phyloP scores from a whole-genome alignment of 345 rosid genomes.

The Hevea brasiliensis region DNA sequence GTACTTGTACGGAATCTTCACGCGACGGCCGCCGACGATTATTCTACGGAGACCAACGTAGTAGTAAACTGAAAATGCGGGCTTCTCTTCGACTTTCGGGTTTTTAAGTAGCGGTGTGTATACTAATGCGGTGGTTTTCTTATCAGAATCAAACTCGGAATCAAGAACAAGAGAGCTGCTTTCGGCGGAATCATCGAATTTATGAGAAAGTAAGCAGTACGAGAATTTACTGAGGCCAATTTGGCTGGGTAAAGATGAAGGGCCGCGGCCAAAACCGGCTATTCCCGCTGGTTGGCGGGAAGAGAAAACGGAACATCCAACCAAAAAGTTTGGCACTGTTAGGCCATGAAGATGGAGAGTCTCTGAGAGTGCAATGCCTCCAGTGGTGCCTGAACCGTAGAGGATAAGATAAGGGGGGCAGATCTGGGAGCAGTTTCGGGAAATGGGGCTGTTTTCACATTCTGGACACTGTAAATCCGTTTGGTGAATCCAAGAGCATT shows the following conservation, averaged over 20 bases:
- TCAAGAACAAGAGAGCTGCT: slow-evolving; percentile 32
- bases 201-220: slow-evolving; percentile 41
- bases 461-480: slow-evolving; percentile 9
- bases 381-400: slow-evolving; percentile 41
- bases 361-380: slow-evolving; percentile 38
- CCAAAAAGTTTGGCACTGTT: slow-evolving; percentile 27
- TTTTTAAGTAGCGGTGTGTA: slow-evolving; percentile 38
- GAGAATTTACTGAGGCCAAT: slow-evolving; percentile 41
- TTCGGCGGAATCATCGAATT: slow-evolving; percentile 30
- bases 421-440: slow-evolving; percentile 33
- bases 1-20: slow-evolving; percentile 30
- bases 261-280: slow-evolving; percentile 45
- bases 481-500: slow-evolving; percentile 46
- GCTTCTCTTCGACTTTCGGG: slow-evolving; percentile 18
- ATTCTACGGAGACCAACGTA: slow-evolving; percentile 37
- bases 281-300: slow-evolving; percentile 39
- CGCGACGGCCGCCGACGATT: slow-evolving; percentile 28
- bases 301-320: slow-evolving; percentile 46
- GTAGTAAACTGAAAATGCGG: slow-evolving; percentile 30
- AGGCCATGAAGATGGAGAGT: slow-evolving; percentile 28
- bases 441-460: slow-evolving; percentile 11
- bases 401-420: slow-evolving; percentile 41
- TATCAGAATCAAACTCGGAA: slow-evolving; percentile 15
- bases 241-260: slow-evolving; percentile 37
- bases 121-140: slow-evolving; percentile 28